These are phyloP conservation scores for Thalassiosira hispida DNA, from an alignment of 352 stramenopile species.

Conservation along the genomic window DNA sequence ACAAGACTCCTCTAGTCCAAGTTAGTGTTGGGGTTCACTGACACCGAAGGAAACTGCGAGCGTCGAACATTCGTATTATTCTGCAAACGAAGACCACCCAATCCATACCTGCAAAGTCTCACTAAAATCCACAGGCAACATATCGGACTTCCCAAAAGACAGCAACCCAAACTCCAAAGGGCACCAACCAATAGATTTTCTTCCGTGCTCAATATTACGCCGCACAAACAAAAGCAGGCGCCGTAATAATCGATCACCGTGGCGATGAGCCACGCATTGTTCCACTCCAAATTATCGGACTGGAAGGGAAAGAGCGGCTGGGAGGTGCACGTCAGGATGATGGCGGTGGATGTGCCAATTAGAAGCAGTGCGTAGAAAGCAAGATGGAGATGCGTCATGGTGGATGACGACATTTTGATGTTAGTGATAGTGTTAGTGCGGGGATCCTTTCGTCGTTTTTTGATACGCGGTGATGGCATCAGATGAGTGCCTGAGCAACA, in stretches of 20 bases:
- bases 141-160: constrained; percentile 21
- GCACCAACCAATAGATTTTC: background rate
- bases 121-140: constrained; percentile 30
- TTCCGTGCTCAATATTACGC: constrained; percentile 17
- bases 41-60: background rate
- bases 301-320: constrained; percentile 27
- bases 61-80: background rate
- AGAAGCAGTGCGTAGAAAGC: background rate
- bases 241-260: constrained; percentile 36
- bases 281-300: constrained; percentile 14
- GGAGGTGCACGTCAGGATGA: background rate
- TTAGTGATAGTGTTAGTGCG: too few relatives aligned
- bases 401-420: too few relatives aligned
- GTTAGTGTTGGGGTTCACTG: too few relatives aligned
- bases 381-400: background rate
- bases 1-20: too few relatives aligned
- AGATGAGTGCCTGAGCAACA: too few relatives aligned
- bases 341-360: background rate
- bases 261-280: constrained; percentile 19
- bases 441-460: too few relatives aligned
- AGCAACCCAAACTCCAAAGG: constrained; percentile 21
- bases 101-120: constrained; percentile 10
- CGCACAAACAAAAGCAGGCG: constrained; percentile 35
- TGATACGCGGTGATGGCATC: too few relatives aligned
- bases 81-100: background rate